These are phyloP conservation scores for Aspergillus tamarii DNA, from an alignment of 2,329 filamentous ascomycete species.

Conservation along the genomic window DNA sequence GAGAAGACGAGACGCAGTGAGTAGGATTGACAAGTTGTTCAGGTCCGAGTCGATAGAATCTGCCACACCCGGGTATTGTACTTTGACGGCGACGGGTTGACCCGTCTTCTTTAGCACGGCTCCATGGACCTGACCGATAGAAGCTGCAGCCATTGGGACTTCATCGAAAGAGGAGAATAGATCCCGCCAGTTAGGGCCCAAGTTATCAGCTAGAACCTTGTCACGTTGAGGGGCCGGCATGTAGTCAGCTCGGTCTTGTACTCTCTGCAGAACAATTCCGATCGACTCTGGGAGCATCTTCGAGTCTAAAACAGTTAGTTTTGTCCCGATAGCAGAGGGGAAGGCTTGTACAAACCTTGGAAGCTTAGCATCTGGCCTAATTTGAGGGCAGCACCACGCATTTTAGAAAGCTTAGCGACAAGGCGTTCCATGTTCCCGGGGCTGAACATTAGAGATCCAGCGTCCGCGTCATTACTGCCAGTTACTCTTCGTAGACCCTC, in stretches of 20 bases:
- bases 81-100: constrained; percentile 84
- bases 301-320: constrained; percentile 61
- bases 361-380: constrained; percentile 98
- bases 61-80: constrained; percentile 95
- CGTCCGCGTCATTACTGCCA: constrained; percentile 60
- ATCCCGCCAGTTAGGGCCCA: constrained; percentile 82
- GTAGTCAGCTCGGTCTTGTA: constrained; percentile 95
- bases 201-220: constrained; percentile 74
- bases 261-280: constrained; percentile 85
- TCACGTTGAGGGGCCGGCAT: constrained; percentile 95
- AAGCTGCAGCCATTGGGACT: constrained; percentile 89
- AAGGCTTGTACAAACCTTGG: constrained; percentile 56
- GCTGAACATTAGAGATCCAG: constrained; percentile 83
- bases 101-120: constrained; percentile 77
- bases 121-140: constrained; percentile 93
- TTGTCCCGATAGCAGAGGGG: neutral
- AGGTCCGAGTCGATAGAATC: constrained; percentile 96
- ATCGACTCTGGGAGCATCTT: constrained; percentile 90
- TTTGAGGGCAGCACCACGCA: constrained; percentile 97
- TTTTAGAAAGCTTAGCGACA: constrained; percentile 88
- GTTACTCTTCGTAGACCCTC: constrained; percentile 82
- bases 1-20: constrained; percentile 86
- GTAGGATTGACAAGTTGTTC: constrained; percentile 86
- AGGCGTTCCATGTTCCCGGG: constrained; percentile 89
- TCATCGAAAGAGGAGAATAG: constrained; percentile 86